These are phyloP conservation scores for Macroventuria anomochaeta DNA, from an alignment of 2,329 filamentous ascomycete species.

Conservation along the genomic window DNA sequence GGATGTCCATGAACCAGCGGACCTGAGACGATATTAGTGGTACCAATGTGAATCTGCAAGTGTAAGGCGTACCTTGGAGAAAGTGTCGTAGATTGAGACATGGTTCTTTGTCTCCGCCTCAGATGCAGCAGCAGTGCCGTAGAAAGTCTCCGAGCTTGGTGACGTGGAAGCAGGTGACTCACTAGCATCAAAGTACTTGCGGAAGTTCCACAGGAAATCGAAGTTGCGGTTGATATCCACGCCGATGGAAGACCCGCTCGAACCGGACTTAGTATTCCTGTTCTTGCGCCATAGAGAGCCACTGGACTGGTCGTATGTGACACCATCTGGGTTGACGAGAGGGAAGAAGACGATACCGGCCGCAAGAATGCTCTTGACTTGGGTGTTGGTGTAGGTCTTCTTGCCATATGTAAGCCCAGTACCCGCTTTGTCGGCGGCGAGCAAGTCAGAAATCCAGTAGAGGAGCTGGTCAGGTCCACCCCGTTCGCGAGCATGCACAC, in stretches of 20 bases:
- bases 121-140: constrained; percentile 60
- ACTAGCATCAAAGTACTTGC: constrained; percentile 52
- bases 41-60: too few species aligned
- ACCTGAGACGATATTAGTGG: constrained; percentile 33
- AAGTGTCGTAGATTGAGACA: constrained; percentile 60
- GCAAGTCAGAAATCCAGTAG: constrained; percentile 65
- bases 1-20: constrained; percentile 65
- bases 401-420: constrained; percentile 61
- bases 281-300: constrained; percentile 48
- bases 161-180: constrained; percentile 51
- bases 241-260: constrained; percentile 34
- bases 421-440: constrained; percentile 59
- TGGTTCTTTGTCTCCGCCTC: constrained; percentile 65
- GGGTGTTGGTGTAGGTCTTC: constrained; percentile 58
- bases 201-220: constrained; percentile 64
- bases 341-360: constrained; percentile 62
- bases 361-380: constrained; percentile 60
- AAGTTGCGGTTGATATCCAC: constrained; percentile 52
- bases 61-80: constrained; percentile 41
- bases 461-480: constrained; percentile 63
- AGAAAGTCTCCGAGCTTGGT: constrained; percentile 58
- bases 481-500: constrained; percentile 65
- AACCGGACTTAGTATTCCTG: constrained; percentile 50
- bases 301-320: constrained; percentile 44
- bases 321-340: constrained; percentile 46